These are phyloP conservation scores for Penicillium sp. DNA, from an alignment of 2,329 filamentous ascomycete species.

Conservation along the genomic window DNA sequence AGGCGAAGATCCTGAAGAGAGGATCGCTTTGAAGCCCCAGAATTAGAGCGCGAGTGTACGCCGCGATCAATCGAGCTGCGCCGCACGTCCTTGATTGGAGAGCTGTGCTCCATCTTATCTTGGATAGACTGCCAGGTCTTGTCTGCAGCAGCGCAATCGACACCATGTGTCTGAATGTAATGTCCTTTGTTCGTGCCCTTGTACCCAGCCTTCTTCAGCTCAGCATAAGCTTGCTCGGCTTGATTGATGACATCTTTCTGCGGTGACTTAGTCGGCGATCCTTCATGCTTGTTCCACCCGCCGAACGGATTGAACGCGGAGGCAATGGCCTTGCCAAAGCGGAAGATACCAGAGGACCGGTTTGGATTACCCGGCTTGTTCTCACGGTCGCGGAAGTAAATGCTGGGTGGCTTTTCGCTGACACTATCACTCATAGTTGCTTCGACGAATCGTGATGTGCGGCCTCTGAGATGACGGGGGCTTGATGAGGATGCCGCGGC, in stretches of 20 bases:
- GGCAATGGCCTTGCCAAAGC: constrained; percentile 57
- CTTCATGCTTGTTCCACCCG: constrained; percentile 49
- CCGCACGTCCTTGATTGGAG: constrained; percentile 14
- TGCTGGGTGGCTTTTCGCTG: constrained; percentile 68
- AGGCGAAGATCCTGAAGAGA: constrained; percentile 40
- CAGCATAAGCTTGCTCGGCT: constrained; percentile 54
- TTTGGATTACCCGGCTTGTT: constrained; percentile 25
- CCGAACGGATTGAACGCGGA: constrained; percentile 57
- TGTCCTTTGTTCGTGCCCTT: constrained; percentile 42
- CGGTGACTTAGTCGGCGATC: constrained; percentile 24
- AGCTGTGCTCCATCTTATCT: constrained; percentile 31
- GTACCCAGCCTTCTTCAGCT: constrained; percentile 56
- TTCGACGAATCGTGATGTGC: constrained; percentile 69
- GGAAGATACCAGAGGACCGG: constrained; percentile 52
- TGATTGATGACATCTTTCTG: constrained; percentile 48
- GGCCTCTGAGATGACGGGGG: constrained; percentile 43
- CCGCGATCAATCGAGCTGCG: constrained; percentile 14
- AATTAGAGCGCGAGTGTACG: constrained; percentile 18
- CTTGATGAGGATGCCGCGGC: constrained; percentile 17
- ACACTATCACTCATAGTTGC: constrained; percentile 83
- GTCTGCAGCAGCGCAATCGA: constrained; percentile 29
- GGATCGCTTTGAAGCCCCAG: constrained; percentile 31
- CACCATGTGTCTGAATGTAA: constrained; percentile 26
- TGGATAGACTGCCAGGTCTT: constrained; percentile 37
- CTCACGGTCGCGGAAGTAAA: constrained; percentile 57